Conservation (phyloP, 306 rosid species). For the Vicia villosa region DNA sequence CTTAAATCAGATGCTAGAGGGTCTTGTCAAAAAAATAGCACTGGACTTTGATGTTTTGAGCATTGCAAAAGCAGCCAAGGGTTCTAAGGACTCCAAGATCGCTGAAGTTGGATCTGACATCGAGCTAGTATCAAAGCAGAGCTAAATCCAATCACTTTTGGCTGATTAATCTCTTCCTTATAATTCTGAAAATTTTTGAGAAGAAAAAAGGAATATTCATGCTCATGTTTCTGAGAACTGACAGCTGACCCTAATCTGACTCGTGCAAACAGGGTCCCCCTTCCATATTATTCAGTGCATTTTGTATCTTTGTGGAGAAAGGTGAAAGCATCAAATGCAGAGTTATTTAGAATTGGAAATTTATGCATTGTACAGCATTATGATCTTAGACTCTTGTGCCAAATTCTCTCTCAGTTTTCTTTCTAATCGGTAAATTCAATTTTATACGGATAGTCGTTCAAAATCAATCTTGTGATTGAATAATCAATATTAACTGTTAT, state of each 20-base stretch:
- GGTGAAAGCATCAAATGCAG: constrained; percentile 3
- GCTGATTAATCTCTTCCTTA: too few species aligned
- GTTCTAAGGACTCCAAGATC: constrained; percentile 77
- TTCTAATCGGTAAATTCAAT: neutral
- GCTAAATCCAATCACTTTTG: constrained; percentile 37
- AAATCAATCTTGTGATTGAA: neutral
- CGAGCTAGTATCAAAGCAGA: constrained; percentile 57
- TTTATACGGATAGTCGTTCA: neutral
- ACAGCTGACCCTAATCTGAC: neutral
- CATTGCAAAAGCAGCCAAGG: constrained; percentile 69
- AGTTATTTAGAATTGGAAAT: constrained; percentile 2
- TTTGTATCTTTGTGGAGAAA: neutral
- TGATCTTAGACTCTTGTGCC: constrained; percentile 1
- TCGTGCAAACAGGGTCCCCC: neutral
- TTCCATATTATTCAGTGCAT: neutral
- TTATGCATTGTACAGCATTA: constrained; percentile 23
- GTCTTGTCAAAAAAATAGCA: constrained; percentile 74
- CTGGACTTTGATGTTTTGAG: constrained; percentile 80
- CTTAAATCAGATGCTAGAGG: constrained; percentile 75
- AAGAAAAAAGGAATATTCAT: constrained; percentile 17
- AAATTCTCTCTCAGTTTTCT: constrained; percentile 14
- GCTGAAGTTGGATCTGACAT: constrained; percentile 88
- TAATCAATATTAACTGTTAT: neutral
- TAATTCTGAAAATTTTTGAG: constrained; percentile 13
- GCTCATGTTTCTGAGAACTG: constrained; percentile 5